Evolutionary conservation across 2,329 filamentous ascomycete genomes (phyloP), one percentile per base, ranked within the genome.

Genomic region (Cylindrodendrum hubeiense): DNA sequence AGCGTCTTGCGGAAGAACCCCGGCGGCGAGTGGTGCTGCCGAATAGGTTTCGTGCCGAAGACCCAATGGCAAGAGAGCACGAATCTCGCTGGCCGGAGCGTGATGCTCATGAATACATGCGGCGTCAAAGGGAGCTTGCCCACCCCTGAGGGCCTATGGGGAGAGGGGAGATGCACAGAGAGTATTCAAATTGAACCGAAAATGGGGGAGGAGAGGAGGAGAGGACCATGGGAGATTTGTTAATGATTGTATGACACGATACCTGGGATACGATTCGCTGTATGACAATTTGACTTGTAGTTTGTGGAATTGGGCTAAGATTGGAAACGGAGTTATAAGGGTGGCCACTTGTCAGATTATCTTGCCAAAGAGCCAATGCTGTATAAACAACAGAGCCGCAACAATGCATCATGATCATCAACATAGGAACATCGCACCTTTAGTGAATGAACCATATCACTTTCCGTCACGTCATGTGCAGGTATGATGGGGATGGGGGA

Each of bases 31-130:
- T 59, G 59, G 21, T 37, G 64, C n/a, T 63, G 19, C 28, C 26
- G 9, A 51, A 62, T 19, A 71, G 64, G 33, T 52, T 65, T 52
- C 53, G 46, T 26, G 52, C 43, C 21, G 60, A 60, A 6, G 43
- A 65, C 3, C 26, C 19, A 4, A 52, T 30, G 24, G 55, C 56
- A 37, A 41, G 17, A 15, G 52, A 52, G 8, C 53, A 44, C 10
- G 66, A 68, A 17, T 46, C 56, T n/a, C 70, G 61, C 30, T 71
- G 70, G 70, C 66, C 46, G 41, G 56, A 68, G 37, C 55, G 46
- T n/a, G 59, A 64, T 41, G 70, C 70, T 43, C 61, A 51, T 50
- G 61, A 67, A 15, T 72, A 66, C 51, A 72, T 72, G 70, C 62
- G 51, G 28, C n/a, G n/a, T n/a, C 56, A 56, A 50, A 67, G 56